Percentiles rank a stretch among this genome's conserved stretches.
phyloP scores from a whole-genome alignment of 768 basidiomycete genomes.

The Psilocybe cubensis region DNA sequence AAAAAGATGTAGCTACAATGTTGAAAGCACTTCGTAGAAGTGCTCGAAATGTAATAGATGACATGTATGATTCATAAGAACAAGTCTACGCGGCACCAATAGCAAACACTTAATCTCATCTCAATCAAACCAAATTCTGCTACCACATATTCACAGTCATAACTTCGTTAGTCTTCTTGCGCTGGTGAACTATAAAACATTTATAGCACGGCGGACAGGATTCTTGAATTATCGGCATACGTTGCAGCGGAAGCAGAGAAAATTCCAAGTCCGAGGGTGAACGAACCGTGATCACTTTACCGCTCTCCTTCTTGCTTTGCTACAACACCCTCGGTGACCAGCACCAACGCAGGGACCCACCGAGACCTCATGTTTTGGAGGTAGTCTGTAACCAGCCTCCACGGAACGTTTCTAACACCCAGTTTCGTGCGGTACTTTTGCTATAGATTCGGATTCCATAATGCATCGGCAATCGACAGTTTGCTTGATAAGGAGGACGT shows the following conservation, averaged over 20 bases:
- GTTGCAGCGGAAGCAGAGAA: neutral
- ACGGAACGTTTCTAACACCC: slow-evolving; percentile 30
- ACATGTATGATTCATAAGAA: neutral
- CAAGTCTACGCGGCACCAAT: neutral
- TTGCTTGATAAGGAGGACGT: slow-evolving; percentile 91
- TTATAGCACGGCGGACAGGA: neutral
- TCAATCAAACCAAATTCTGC: neutral
- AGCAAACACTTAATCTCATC: neutral
- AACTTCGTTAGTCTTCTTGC: neutral
- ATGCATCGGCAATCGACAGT: slow-evolving; percentile 87
- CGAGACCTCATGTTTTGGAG: slow-evolving; percentile 54
- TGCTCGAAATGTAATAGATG: no score
- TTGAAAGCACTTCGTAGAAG: no score
- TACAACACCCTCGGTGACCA: slow-evolving; percentile 19
- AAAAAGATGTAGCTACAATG: no score
- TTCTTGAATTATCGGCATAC: neutral
- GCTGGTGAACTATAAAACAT: neutral
- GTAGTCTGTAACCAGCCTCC: slow-evolving; percentile 41
- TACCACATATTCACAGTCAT: neutral
- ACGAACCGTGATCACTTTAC: slow-evolving; percentile 12
- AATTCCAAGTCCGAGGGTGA: slow-evolving; percentile 3
- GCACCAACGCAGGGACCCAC: slow-evolving; percentile 25
- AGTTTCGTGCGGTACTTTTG: slow-evolving; percentile 34
- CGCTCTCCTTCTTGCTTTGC: slow-evolving; percentile 14
- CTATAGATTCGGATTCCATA: slow-evolving; percentile 87